A percentile compares a stretch with the other conserved stretches of the same genome.
These are phyloP conservation scores for Pseudonitzschia delicatissima DNA, from an alignment of 108 stramenopile species.

Conservation along the genomic window DNA sequence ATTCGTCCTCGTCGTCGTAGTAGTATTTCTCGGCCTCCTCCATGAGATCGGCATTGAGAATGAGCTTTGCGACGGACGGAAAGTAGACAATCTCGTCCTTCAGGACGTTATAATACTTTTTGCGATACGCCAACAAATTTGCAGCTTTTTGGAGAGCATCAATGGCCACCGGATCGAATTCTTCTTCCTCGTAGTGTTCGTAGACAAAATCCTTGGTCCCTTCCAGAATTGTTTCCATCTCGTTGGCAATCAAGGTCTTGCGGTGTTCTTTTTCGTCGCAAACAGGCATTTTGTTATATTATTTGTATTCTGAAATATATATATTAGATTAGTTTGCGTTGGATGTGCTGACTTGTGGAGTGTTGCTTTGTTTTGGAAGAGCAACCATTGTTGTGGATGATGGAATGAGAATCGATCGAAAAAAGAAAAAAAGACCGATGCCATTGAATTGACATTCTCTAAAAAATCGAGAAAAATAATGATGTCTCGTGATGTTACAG, in stretches of 20 bases:
- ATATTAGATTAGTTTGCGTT: no score
- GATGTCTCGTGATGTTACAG: no score
- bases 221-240: background rate
- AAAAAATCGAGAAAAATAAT: no score
- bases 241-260: background rate
- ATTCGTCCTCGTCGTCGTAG: conserved; percentile 26
- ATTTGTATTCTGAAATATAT: no score
- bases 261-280: no score
- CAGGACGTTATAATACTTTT: background rate
- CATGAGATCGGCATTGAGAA: conserved; percentile 13
- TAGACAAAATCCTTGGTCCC: background rate
- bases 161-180: background rate
- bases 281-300: no score
- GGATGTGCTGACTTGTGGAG: no score
- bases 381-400: no score
- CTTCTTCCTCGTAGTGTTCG: background rate
- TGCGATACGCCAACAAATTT: background rate
- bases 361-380: no score
- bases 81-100: background rate
- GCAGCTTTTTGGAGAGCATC: background rate
- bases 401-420: no score
- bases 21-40: conserved; percentile 23
- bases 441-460: no score
- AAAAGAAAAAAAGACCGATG: no score
- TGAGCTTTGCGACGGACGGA: background rate